These are phyloP conservation scores for Tylopilus subfusipes DNA, from an alignment of 768 basidiomycete genomes.

Conservation along the genomic window DNA sequence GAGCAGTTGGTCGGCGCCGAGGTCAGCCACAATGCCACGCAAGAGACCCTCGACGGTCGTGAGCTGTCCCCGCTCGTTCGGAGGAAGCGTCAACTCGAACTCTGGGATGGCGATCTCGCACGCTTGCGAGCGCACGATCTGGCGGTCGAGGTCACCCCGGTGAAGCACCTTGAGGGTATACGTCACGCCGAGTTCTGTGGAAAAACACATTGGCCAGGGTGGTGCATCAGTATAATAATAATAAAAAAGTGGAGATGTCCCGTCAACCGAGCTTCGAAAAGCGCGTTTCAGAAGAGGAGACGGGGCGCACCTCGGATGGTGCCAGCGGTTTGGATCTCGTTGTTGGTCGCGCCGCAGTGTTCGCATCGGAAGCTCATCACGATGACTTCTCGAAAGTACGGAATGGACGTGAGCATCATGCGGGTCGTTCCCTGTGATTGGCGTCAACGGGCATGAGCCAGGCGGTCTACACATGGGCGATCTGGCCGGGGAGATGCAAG, in stretches of 20 bases:
- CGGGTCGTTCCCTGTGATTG: conserved; percentile 76
- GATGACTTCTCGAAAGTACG: conserved; percentile 92
- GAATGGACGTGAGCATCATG: conserved; percentile 88
- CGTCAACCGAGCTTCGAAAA: too few relatives aligned
- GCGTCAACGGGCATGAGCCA: not conserved
- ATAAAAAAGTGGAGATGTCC: too few relatives aligned
- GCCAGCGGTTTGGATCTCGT: conserved; percentile 91
- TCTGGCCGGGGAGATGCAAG: not conserved
- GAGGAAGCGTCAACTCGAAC: conserved; percentile 85
- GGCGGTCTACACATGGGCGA: not conserved
- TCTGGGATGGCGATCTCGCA: conserved; percentile 85
- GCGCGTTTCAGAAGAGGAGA: too few relatives aligned
- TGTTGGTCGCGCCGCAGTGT: conserved; percentile 85
- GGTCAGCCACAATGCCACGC: conserved; percentile 75
- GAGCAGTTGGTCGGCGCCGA: conserved; percentile 77
- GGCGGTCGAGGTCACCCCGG: conserved; percentile 81
- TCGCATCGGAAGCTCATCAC: conserved; percentile 97
- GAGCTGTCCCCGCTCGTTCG: conserved; percentile 77
- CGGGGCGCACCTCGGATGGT: conserved; percentile 66
- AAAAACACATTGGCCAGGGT: too few relatives aligned
- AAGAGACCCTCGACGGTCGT: conserved; percentile 97
- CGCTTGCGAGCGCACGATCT: conserved; percentile 84
- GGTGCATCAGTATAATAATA: too few relatives aligned
- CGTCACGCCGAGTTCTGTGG: conserved; percentile 78
- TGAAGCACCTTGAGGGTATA: conserved; percentile 79